Conservation (phyloP, 495 filamentous ascomycete species). For the Penicillium bialowiezense region DNA sequence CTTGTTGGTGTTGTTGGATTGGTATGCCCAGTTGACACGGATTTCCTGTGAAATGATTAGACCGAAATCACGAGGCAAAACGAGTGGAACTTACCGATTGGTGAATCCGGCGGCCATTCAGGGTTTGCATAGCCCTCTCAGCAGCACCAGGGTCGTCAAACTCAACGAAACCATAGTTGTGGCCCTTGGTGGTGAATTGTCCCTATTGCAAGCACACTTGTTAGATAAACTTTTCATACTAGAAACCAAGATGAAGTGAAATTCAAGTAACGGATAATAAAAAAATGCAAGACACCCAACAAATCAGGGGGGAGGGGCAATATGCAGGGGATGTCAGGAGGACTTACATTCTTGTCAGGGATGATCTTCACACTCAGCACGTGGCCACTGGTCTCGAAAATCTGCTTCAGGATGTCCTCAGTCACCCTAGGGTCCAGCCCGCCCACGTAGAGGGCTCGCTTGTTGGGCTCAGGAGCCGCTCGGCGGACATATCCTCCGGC, state of each 20-base stretch:
- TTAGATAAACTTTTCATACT: not conserved
- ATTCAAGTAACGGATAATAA: not conserved
- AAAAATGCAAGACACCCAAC: not conserved
- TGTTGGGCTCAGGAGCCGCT: slow-evolving; percentile 96
- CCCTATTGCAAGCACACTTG: not conserved
- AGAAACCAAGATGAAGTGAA: not conserved
- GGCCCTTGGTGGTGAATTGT: slow-evolving; percentile 82
- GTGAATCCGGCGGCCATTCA: slow-evolving; percentile 93
- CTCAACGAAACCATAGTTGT: slow-evolving; percentile 99
- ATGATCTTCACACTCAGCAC: slow-evolving; percentile 99
- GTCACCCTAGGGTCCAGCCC: slow-evolving; percentile 94
- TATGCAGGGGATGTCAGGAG: slow-evolving; percentile 9
- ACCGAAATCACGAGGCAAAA: slow-evolving; percentile 1
- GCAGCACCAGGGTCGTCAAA: slow-evolving; percentile 97
- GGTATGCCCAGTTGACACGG: slow-evolving; percentile 98
- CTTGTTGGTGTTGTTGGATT: slow-evolving; percentile 91
- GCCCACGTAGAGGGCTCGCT: slow-evolving; percentile 94
- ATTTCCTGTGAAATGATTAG: slow-evolving; percentile 69
- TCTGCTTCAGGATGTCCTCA: slow-evolving; percentile 94
- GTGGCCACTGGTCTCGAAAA: slow-evolving; percentile 98
- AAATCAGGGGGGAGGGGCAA: not conserved
- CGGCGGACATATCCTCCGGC: slow-evolving; percentile 81
- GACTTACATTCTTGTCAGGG: slow-evolving; percentile 93
- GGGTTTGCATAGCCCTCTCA: slow-evolving; percentile 93
- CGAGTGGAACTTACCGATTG: slow-evolving; percentile 62